Evolutionary conservation across 2,329 filamentous ascomycete species (phyloP).

Genomic region (Penicillium sp.): DNA sequence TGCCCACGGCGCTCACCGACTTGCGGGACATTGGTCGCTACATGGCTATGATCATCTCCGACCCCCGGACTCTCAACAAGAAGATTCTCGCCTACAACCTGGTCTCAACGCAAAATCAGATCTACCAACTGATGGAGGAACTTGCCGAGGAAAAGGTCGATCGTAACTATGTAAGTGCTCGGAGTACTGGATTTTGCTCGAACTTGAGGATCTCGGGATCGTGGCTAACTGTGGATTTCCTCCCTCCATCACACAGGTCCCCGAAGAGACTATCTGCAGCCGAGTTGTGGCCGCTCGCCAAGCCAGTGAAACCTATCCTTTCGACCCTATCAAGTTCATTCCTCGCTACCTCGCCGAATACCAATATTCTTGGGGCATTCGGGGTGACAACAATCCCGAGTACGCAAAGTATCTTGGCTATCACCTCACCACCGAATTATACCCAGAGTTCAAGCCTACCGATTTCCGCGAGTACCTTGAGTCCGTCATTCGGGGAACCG

Average conservation of each 20-base stretch:
- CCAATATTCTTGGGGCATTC: conserved; percentile 50
- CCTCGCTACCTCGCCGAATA: conserved; percentile 49
- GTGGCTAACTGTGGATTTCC: too few relatives aligned
- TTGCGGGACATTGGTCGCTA: conserved; percentile 59
- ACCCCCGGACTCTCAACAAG: conserved; percentile 59
- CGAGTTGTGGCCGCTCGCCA: conserved; percentile 39
- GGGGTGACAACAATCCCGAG: conserved; percentile 59
- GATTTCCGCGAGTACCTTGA: conserved; percentile 47
- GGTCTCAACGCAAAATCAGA: conserved; percentile 51
- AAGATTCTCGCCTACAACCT: conserved; percentile 56
- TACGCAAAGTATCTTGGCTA: conserved; percentile 61
- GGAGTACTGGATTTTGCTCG: background rate
- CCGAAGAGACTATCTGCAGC: conserved; percentile 39
- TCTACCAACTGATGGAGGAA: conserved; percentile 52
- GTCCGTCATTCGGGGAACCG: conserved; percentile 48
- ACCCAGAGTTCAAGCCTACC: conserved; percentile 54
- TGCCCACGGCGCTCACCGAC: conserved; percentile 52
- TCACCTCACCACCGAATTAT: conserved; percentile 56
- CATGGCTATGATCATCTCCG: conserved; percentile 56
- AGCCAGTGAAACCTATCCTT: conserved; percentile 42
- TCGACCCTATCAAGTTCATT: conserved; percentile 41
- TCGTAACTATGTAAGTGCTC: conserved; percentile 41
- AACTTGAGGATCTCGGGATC: background rate
- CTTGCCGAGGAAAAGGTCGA: conserved; percentile 54
- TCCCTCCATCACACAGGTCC: conserved; percentile 32